Evolutionary conservation across 495 filamentous ascomycete genomes (phyloP).

Genomic region (Penicillium longicatenatum): DNA sequence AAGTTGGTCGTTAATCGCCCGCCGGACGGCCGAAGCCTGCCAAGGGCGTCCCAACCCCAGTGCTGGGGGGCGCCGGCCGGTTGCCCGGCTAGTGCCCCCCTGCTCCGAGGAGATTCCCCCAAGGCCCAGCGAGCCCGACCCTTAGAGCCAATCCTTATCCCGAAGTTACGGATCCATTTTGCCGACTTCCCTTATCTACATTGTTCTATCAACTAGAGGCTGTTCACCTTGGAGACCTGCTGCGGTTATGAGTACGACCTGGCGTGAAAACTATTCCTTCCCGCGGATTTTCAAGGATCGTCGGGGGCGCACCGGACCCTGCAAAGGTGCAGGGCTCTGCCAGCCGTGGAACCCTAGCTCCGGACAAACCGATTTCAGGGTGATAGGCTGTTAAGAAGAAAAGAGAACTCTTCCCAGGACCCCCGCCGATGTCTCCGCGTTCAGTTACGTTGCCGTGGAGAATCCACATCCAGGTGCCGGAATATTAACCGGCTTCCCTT

Average conservation of each 20-base stretch:
- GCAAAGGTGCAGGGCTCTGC: constrained; percentile 62
- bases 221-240: constrained; percentile 73
- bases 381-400: constrained; percentile 39
- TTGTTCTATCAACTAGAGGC: constrained; percentile 75
- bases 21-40: constrained; percentile 63
- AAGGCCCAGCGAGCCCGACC: constrained; percentile 42
- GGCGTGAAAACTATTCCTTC: constrained; percentile 68
- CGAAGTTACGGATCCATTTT: constrained; percentile 75
- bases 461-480: constrained; percentile 68
- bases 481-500: constrained; percentile 74
- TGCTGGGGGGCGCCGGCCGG: constrained; percentile 55
- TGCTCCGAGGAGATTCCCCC: constrained; percentile 28
- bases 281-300: constrained; percentile 70
- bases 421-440: constrained; percentile 55
- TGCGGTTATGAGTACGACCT: constrained; percentile 70
- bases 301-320: constrained; percentile 65
- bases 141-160: constrained; percentile 75
- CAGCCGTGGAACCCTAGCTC: constrained; percentile 29
- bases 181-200: constrained; percentile 68
- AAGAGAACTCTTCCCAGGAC: constrained; percentile 49
- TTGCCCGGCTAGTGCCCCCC: constrained; percentile 56
- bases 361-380: constrained; percentile 59
- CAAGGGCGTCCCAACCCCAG: constrained; percentile 56
- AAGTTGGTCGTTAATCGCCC: constrained; percentile 66
- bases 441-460: constrained; percentile 66